Evolutionary conservation across 176 grass and related monocot genomes (phyloP).

Genomic region (Tillandsia leiboldiana): DNA sequence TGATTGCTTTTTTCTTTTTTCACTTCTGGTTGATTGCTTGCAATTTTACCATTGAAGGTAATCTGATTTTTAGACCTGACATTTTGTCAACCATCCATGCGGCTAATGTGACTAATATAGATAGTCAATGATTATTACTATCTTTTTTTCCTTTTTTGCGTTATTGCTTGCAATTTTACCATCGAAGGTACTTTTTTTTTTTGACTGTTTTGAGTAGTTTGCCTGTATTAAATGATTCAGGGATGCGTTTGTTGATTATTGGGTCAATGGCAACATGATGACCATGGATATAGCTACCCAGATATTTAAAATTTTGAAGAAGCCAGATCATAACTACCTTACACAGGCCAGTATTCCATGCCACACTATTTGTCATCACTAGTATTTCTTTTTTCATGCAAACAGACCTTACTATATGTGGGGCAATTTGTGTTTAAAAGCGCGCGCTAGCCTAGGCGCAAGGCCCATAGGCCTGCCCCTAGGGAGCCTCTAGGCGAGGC

Average conservation of each 20-base stretch:
- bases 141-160: background rate
- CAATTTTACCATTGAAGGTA: too few relatives aligned
- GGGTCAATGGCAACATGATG: conserved; percentile 91
- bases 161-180: background rate
- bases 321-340: conserved; percentile 50
- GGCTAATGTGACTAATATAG: too few relatives aligned
- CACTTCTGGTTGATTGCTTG: too few relatives aligned
- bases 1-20: too few relatives aligned
- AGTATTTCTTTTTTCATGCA: background rate
- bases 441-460: too few relatives aligned
- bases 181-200: background rate
- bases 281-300: conserved; percentile 76
- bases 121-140: background rate
- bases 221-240: conserved; percentile 31
- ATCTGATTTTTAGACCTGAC: too few relatives aligned
- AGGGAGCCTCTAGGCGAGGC: too few relatives aligned
- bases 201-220: conserved; percentile 14
- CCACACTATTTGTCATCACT: background rate
- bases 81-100: too few relatives aligned
- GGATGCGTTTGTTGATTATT: conserved; percentile 93
- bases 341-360: conserved; percentile 52
- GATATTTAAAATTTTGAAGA: conserved; percentile 87
- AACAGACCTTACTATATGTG: background rate
- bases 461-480: too few relatives aligned
- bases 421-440: too few relatives aligned